Evolutionary conservation across 306 rosid genomes (phyloP).

Genomic region (Trifolium pratense): DNA sequence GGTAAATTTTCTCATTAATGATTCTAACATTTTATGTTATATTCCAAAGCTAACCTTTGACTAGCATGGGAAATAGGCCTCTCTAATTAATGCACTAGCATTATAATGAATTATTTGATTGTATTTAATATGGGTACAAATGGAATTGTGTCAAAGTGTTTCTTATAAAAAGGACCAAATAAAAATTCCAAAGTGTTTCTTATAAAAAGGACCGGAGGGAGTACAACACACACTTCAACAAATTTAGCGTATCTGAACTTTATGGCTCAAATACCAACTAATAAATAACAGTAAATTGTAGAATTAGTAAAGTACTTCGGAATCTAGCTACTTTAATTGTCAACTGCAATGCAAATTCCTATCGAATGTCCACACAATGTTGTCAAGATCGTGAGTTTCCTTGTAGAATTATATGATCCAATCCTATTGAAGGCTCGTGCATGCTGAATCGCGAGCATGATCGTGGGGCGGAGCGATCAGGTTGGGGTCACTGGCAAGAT

Average conservation of each 20-base stretch:
- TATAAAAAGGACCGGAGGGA: no score
- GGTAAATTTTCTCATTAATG: no score
- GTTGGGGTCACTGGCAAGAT: not conserved
- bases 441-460: not conserved
- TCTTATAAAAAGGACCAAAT: no score
- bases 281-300: conserved; percentile 9
- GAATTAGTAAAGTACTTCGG: not conserved
- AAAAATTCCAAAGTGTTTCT: no score
- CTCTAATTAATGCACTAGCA: no score
- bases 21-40: no score
- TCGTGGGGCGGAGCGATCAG: not conserved
- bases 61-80: no score
- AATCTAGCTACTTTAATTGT: conserved; percentile 1
- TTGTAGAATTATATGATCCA: not conserved
- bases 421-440: not conserved
- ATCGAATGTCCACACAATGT: not conserved
- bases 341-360: conserved; percentile 24
- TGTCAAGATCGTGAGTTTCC: conserved; percentile 2
- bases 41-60: no score
- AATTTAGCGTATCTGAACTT: not conserved
- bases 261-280: not conserved
- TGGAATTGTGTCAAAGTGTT: no score
- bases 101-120: no score
- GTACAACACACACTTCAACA: not conserved
- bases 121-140: no score